phyloP scores from a whole-genome alignment of 2,329 filamentous ascomycete genomes.

The Phaeosphaeriaceae sp. region DNA sequence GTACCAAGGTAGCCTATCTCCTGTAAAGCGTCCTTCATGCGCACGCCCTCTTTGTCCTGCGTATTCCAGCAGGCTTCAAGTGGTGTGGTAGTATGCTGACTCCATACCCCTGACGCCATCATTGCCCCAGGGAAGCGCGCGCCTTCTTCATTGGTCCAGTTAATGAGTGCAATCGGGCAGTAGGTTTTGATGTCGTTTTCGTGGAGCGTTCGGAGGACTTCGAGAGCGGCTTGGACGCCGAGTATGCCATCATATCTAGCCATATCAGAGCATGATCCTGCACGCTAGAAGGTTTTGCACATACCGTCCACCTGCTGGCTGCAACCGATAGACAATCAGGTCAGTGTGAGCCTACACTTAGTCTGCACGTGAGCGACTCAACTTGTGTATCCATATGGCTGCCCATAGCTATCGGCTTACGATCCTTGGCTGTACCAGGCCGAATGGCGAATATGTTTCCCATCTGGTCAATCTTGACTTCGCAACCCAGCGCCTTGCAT shows the following conservation, averaged over 20 bases:
- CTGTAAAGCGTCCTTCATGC: conserved; percentile 43
- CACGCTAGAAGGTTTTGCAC: not conserved
- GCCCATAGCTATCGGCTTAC: conserved; percentile 53
- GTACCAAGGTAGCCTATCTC: conserved; percentile 42
- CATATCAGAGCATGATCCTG: not conserved
- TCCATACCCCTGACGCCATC: conserved; percentile 76
- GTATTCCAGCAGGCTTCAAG: conserved; percentile 36
- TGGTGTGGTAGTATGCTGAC: conserved; percentile 56
- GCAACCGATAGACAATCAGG: not conserved
- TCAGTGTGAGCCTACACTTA: not conserved
- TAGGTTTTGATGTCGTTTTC: conserved; percentile 50
- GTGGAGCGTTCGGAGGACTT: conserved; percentile 47
- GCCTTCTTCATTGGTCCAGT: conserved; percentile 84
- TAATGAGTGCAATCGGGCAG: conserved; percentile 73
- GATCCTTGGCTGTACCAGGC: conserved; percentile 50
- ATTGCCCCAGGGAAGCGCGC: conserved; percentile 78
- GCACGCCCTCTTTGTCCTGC: conserved; percentile 61
- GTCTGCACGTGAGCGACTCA: not conserved
- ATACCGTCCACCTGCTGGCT: conserved; percentile 44
- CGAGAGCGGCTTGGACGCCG: conserved; percentile 68
- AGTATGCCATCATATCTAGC: conserved; percentile 75
- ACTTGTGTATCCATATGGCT: conserved; percentile 61
- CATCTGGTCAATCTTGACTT: conserved; percentile 44
- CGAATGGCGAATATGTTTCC: conserved; percentile 45
- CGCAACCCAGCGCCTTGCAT: conserved; percentile 34